Evolutionary conservation across 192 early-diverging fungal species (phyloP), one percentile per base, ranked within the genome.

Genomic region (Rhizophlyctis rosea): DNA sequence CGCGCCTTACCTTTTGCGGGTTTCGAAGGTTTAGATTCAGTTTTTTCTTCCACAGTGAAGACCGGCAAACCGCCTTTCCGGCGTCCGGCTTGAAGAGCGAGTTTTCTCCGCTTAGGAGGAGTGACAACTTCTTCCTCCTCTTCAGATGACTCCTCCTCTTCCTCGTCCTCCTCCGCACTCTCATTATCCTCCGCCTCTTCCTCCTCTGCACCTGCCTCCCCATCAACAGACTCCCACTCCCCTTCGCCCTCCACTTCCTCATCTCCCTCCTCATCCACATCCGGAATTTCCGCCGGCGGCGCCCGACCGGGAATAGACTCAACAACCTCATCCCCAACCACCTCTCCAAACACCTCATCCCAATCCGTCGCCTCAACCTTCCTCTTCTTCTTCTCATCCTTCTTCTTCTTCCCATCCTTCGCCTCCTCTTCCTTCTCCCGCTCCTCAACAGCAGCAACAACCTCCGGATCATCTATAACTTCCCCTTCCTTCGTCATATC

Each of bases 331-430:
- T 91, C 81, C 50, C 83, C 83, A 36, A 90, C 88, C 33, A 91
- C 90, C 67, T 82, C 87, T 9, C 86, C 86, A 80, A 93, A 93
- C 28, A 92, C 88, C 67, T 91, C 90, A 57, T 96, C 91, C 90
- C 90, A 93, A 53, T 91, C 90, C 36, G 85, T 81, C 55, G 67
- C 76, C 47, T 76, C 77, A 59, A 70, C 74, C 36, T 50, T 50
- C 54, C 69, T 71, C 34, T 61, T 54, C 16, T 57, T 59, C 30
- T 72, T 73, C 69, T 34, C 39, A 21, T 29, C 39, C 53, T 36
- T 59, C 30, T 50, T 49, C 5, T 28, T 36, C 49, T 50, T 51
- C 33, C 44, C 59, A 21, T 54, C 69, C 67, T 69, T 47, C 56
- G 54, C 61, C 59, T 69, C 76, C 65, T 87, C 68, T 65, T 66